Base-by-base conservation (phyloP, 352 stramenopile genomes). In the Pythium periplocum region DNA sequence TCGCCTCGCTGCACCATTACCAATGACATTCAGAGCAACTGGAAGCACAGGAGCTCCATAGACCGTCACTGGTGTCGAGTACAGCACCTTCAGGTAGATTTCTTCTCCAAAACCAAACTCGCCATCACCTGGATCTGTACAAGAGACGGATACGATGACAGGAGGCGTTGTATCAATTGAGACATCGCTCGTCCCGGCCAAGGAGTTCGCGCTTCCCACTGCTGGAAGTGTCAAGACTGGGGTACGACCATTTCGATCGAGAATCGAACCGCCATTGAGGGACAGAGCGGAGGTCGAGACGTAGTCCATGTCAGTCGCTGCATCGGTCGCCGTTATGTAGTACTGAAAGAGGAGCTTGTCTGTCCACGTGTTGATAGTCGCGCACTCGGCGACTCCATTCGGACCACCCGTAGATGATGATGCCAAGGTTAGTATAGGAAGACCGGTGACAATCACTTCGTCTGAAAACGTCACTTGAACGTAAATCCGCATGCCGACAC, bases 381-480 rank as follows among this genome's bases (percentile, higher is more conserved):
- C 57, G 45, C 78, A 89, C 52, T 86, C 68, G 0, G 78, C 78
- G 43, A 76, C 52, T 2, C 80, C 80, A 42, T 77, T 83, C 0
- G 59, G 34, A 17, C 61, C 71, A 2, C 64, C 61, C 12, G 57
- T 69, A 30, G 34, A 62, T 1, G 71, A 80, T 44, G 75, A 72
- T 32, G 64, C 64, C 2, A 95, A 64, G 31, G 68, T 59, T 9
- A 93, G 59, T 43, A 59, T 79, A 1, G 84, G 78, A 12, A 73
- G 55, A 4, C 84, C 84, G 32, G 62, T 68, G 3, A 72, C 77
- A 26, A 71, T 61, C 3, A 95, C 78, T 52, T 95, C 82, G 38
- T 93, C 82, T 1, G 83, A 90, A 57, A 93, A 95, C 10, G 66
- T 80, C 2, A 95, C 68, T 63, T 83, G 64, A 41, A 95, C 53